Base-by-base conservation (phyloP, 768 basidiomycete species). In the Tephrocybe sp. region DNA sequence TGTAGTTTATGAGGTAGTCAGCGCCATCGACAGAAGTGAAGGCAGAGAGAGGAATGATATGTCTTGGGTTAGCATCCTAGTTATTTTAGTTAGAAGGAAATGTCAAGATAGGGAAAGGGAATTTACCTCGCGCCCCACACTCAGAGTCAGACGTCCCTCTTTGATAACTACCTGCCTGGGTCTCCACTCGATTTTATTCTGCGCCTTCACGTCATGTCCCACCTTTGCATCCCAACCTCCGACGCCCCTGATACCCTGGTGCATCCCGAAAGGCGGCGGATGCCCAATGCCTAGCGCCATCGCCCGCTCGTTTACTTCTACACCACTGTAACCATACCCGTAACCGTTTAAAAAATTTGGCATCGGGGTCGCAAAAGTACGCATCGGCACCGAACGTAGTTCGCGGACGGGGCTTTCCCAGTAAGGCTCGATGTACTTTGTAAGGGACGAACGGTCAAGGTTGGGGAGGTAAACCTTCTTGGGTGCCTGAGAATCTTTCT, bases 161-260 rank as follows among this genome's bases (percentile, higher is more conserved):
- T 73, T 69, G 24, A 89, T 75, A n/a, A 86, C 69, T 36, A 82
- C 69, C 79, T 83, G 86, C 4, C 83, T 67, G 15, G 79, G 72
- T 35, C 76, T 74, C 87, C 87, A 89, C 42, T 84, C 85, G 8
- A 59, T 58, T 54, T 51, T 62, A 47, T 25, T 40, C 26, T 47
- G 19, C 34, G 11, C 24, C 32, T 45, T 28, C 26, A 25, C 37
- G 5, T 18, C 40, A 36, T 21, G 44, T 12, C 55, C 53, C 19
- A 32, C 46, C n/a, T 9, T 25, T 11, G 26, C 37, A 40, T 38
- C 36, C 40, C 42, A 39, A 3, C 39, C 45, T 9, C 39, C 39
- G 18, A 9, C 38, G 9, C 35, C 48, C 31, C 7, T 51, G 52
- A 19, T 53, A 37, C 36, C 28, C 21, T 35, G 38, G 3, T 44